Base-by-base conservation (phyloP, 2,329 filamentous ascomycete species). In the Colletotrichum gigasporum region DNA sequence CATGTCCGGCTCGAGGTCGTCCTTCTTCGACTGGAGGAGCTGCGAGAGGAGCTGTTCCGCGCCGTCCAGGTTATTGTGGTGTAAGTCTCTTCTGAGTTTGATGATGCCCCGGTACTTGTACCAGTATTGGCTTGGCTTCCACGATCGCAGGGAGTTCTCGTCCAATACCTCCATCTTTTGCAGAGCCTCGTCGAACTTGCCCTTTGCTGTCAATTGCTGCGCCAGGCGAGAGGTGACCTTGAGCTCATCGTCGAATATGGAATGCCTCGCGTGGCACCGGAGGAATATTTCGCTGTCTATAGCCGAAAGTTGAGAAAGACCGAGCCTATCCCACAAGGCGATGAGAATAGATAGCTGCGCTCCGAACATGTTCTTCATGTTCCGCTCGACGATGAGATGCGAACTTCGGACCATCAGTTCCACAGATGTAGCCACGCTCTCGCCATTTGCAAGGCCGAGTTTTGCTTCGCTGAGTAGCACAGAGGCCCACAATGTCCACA, bases 391-490 rank as follows among this genome's bases (percentile, higher is more conserved):
- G 65, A 94, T 91, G 26, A 97, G 80, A 70, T 96, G 92, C 1
- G 92, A 93, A 68, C 92, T 91, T 72, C 94, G 91, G n/a, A 91
- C 86, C 65, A 97, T 86, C 69, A 90, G 87, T 74, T 97, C 94
- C 54, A 96, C 83, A 1, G 92, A 89, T 6, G 79, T 81, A 4
- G 84, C 81, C 48, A 86, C 74, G 72, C 90, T 85, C 78, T 88
- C 87, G 9, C 93, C 93, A 71, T 89, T 90, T 56, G 88, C 85
- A 60, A 97, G 83, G 18, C 87, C 87, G 41, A 96, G 80, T 74
- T 94, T 96, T 3, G 94, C 93, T 76, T 98, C 94, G 70, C 91
- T 94, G 55, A 97, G 82, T 12, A 97, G 80, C 1, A 93, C 92
- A 2, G 93, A 94, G 72, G 91, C 93, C 79, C 95, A 88, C 3